These are phyloP conservation scores for Thalassiosira sp. DNA, from an alignment of 352 stramenopile species.

Conservation along the genomic window DNA sequence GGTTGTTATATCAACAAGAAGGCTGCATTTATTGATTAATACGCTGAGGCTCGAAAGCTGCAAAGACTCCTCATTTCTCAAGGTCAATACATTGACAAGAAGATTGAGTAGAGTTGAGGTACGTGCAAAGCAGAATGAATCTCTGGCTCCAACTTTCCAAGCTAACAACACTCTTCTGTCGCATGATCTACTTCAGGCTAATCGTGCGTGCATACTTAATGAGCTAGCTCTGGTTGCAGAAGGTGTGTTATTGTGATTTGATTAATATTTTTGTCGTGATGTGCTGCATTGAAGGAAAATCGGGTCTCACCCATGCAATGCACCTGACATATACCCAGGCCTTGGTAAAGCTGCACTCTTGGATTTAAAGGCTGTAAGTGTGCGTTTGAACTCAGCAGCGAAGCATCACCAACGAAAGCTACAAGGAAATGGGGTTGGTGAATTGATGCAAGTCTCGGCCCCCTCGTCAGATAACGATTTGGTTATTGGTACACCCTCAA, in stretches of 20 bases:
- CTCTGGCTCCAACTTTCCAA: neutral
- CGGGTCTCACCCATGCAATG: neutral
- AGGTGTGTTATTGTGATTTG: constrained; percentile 8
- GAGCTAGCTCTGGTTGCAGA: constrained; percentile 82
- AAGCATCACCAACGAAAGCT: constrained; percentile 34
- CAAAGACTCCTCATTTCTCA: constrained; percentile 78
- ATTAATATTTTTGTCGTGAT: no score
- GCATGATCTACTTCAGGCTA: constrained; percentile 35
- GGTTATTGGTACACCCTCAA: constrained; percentile 59
- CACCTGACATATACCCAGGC: constrained; percentile 8
- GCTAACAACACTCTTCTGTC: neutral
- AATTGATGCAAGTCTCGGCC: neutral
- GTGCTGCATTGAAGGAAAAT: no score
- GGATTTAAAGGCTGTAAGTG: constrained; percentile 77
- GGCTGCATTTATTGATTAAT: constrained; percentile 77
- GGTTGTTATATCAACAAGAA: constrained; percentile 66
- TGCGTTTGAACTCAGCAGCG: constrained; percentile 66
- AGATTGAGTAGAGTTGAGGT: constrained; percentile 75
- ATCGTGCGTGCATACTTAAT: constrained; percentile 71
- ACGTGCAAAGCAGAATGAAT: constrained; percentile 4
- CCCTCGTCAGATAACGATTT: constrained; percentile 23
- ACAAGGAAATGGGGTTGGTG: constrained; percentile 15
- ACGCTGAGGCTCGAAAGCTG: constrained; percentile 77
- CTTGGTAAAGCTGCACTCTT: constrained; percentile 72
- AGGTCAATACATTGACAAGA: constrained; percentile 78